Base-by-base conservation (phyloP, 805 yeast species). In the Candida rishiriensis region DNA sequence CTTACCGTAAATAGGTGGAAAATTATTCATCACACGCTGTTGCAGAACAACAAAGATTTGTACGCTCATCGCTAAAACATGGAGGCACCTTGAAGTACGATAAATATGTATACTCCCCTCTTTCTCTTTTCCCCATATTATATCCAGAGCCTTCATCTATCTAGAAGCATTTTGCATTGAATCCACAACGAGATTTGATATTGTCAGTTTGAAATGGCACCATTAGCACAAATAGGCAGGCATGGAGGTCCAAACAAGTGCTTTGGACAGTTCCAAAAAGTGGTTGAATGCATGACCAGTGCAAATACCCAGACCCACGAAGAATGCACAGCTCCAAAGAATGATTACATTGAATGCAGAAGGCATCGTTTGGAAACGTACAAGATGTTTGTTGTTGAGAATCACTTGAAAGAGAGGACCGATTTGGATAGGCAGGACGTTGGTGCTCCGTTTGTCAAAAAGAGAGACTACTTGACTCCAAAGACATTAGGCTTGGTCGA, bases 381-480 rank as follows among this genome's bases (percentile, higher is more conserved):
- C 47, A 66, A 66, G 54, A 56, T 60, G 54, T 55, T 61, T 29
- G 54, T 66, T 38, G 52, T 66, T 48, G 51, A 63, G 45, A 59
- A 63, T 40, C 68, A 65, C 34, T 40, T 65, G 32, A 55, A 59
- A 39, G 64, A 61, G 38, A 49, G 56, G 14, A 51, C 53, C 2
- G 61, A 56, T 30, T 44, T 59, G 40, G 52, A 61, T 21, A 40
- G 39, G 33, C 68, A 63, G 38, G 57, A 56, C 28, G 42, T 65
- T 17, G 71, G 71, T 37, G 69, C 69, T 29, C 71, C 71, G n/a
- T 66, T 50, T 40, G 68, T 66, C 33, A 65, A 62, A 50, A 60
- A 61, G 57, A 62, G 69, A 58, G 64, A 61, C 42, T 63, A 56
- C 41, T 49, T 66, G 36, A 66, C 71, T n/a, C 66, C 70, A 40